Percentiles rank a stretch among this genome's conserved stretches.
Evolutionary conservation across 2,329 filamentous ascomycete species (phyloP).

Genomic region (Pyrenochaeta sp.): DNA sequence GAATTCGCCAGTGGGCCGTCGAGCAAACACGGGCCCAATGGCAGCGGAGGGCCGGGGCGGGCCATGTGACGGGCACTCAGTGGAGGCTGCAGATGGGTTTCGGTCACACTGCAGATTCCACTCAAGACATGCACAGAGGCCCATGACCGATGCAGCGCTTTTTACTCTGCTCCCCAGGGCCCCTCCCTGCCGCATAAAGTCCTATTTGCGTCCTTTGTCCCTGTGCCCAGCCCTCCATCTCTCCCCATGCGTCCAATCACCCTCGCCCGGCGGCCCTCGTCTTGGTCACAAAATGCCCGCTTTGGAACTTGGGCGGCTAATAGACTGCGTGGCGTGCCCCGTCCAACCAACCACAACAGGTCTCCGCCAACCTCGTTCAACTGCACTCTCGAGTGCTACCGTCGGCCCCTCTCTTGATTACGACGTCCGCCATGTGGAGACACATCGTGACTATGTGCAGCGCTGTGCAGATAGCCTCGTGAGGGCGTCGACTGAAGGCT

Average conservation of each 20-base stretch:
- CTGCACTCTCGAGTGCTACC: slow-evolving; percentile 9
- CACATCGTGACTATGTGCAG: slow-evolving; percentile 40
- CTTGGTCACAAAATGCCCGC: slow-evolving; percentile 39
- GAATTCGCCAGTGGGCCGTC: slow-evolving; percentile 27
- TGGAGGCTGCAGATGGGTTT: slow-evolving; percentile 33
- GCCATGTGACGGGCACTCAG: slow-evolving; percentile 40
- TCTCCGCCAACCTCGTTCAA: slow-evolving; percentile 13
- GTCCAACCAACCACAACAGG: slow-evolving; percentile 35
- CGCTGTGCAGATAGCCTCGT: slow-evolving; percentile 32
- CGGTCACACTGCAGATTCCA: slow-evolving; percentile 46
- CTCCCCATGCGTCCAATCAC: slow-evolving; percentile 28
- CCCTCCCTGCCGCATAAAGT: slow-evolving; percentile 34
- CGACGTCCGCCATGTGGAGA: slow-evolving; percentile 25
- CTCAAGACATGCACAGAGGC: slow-evolving; percentile 18
- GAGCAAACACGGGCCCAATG: slow-evolving; percentile 44
- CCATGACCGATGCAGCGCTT: slow-evolving; percentile 25
- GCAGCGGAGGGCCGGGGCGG: slow-evolving; percentile 1
- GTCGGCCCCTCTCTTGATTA: slow-evolving; percentile 16
- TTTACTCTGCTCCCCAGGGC: slow-evolving; percentile 21
- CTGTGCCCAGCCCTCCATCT: slow-evolving; percentile 16
- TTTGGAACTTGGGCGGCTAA: slow-evolving; percentile 45
- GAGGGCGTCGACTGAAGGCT: slow-evolving; percentile 14
- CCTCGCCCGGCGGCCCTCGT: slow-evolving; percentile 9
- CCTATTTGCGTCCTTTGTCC: slow-evolving; percentile 44
- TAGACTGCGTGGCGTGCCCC: slow-evolving; percentile 36